Conservation (phyloP, 805 yeast species). For the Hermanozyma aechmeae region DNA sequence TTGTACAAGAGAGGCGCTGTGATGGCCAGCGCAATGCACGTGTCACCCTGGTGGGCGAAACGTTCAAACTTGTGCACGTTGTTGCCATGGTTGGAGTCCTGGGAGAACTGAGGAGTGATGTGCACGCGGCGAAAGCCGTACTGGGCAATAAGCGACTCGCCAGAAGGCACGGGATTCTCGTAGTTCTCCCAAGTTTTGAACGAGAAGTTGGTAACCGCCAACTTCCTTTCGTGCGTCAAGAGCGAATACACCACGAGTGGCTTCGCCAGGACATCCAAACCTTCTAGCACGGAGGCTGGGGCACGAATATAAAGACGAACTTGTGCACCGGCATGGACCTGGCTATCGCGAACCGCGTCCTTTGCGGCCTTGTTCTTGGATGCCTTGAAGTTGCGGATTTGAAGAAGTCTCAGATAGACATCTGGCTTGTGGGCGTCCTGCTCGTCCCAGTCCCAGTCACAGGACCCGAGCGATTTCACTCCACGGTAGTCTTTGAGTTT, state of each 20-base stretch:
- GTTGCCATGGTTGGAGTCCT: constrained; percentile 66
- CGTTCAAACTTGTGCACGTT: constrained; percentile 82
- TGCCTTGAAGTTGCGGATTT: constrained; percentile 69
- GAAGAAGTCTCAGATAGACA: constrained; percentile 66
- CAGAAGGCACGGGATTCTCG: constrained; percentile 77
- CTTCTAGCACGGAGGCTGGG: constrained; percentile 38
- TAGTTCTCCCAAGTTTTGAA: constrained; percentile 86
- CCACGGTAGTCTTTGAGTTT: constrained; percentile 78
- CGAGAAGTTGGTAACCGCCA: constrained; percentile 73
- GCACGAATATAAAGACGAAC: constrained; percentile 53
- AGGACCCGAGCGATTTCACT: constrained; percentile 66
- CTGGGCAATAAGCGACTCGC: constrained; percentile 73
- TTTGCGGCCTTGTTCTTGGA: constrained; percentile 63
- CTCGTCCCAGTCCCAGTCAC: constrained; percentile 86
- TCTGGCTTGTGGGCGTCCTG: constrained; percentile 65
- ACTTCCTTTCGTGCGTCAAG: constrained; percentile 78
- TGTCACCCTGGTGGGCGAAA: constrained; percentile 66
- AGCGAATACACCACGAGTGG: constrained; percentile 68
- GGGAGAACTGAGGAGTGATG: constrained; percentile 76
- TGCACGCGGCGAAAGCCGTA: constrained; percentile 87
- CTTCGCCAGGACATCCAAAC: constrained; percentile 28
- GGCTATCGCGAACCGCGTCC: constrained; percentile 38
- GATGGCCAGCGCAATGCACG: constrained; percentile 72
- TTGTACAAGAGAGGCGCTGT: constrained; percentile 81
- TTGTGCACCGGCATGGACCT: constrained; percentile 47